A percentile compares a stretch with the other conserved stretches of the same genome.
phyloP scores from a whole-genome alignment of 1,284 basidiomycete species.

The Pseudozyma sp. region DNA sequence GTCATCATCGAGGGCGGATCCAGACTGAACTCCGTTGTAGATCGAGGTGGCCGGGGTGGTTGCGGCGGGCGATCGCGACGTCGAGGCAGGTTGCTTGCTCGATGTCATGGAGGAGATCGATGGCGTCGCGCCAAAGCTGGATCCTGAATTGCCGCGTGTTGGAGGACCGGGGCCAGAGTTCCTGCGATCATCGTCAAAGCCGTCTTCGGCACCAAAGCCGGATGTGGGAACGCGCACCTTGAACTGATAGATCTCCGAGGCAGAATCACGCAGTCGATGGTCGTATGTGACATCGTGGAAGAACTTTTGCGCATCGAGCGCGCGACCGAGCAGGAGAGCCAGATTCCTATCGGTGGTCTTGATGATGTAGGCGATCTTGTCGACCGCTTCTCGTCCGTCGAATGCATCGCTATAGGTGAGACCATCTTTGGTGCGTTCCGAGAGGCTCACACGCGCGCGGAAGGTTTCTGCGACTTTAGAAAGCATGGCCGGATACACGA shows the following conservation, averaged over 20 bases:
- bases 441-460: slow-evolving; percentile 80
- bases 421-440: slow-evolving; percentile 90
- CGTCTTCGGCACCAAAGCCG: slow-evolving; percentile 47
- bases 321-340: slow-evolving; percentile 90
- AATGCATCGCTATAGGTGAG: slow-evolving; percentile 96
- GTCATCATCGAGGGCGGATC: slow-evolving; percentile 61
- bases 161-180: slow-evolving; percentile 13
- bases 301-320: slow-evolving; percentile 97
- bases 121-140: slow-evolving; percentile 35
- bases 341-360: slow-evolving; percentile 97
- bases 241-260: slow-evolving; percentile 93
- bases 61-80: slow-evolving; percentile 40
- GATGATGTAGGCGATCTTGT: slow-evolving; percentile 96
- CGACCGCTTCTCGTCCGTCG: slow-evolving; percentile 94
- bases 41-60: slow-evolving; percentile 64
- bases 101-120: slow-evolving; percentile 48
- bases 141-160: slow-evolving; percentile 42
- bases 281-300: slow-evolving; percentile 99
- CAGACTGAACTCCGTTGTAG: slow-evolving; percentile 37
- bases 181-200: slow-evolving; percentile 41
- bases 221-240: slow-evolving; percentile 78
- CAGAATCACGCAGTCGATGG: slow-evolving; percentile 89
- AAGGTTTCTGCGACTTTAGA: slow-evolving; percentile 95
- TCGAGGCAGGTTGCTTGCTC: slow-evolving; percentile 61
- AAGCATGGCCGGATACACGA: slow-evolving; percentile 92